Conservation (phyloP, 1,139 yeast species). For the Zygoascus meyerae region DNA sequence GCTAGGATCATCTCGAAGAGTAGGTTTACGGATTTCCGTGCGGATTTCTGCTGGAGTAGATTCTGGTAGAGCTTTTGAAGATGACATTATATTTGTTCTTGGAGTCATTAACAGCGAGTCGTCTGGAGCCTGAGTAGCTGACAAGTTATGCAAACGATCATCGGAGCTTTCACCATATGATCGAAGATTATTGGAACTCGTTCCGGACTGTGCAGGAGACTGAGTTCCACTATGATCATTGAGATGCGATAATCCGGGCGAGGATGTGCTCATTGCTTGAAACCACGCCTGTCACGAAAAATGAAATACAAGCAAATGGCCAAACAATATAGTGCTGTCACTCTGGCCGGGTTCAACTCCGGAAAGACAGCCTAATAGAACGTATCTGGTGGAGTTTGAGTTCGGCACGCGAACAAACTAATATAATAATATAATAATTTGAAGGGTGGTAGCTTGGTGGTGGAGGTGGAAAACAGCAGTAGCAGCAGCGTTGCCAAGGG, state of each 20-base stretch:
- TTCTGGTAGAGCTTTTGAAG: constrained; percentile 1
- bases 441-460: too few relatives aligned
- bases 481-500: too few relatives aligned
- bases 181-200: not conserved
- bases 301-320: not conserved
- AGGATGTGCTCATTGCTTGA: constrained; percentile 6
- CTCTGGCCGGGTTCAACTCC: not conserved
- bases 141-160: not conserved
- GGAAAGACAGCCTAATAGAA: not conserved
- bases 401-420: too few relatives aligned
- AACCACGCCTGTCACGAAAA: not conserved
- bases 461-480: too few relatives aligned
- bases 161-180: not conserved
- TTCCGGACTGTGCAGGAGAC: constrained; percentile 1
- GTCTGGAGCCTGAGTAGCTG: not conserved
- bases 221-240: constrained; percentile 5
- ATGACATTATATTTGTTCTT: constrained; percentile 7
- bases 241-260: constrained; percentile 4
- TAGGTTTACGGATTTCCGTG: constrained; percentile 17
- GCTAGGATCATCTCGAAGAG: constrained; percentile 3
- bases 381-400: too few relatives aligned
- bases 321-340: not conserved
- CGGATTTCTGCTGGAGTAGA: constrained; percentile 11
- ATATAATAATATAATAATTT: too few relatives aligned
- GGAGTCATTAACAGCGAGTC: constrained; percentile 12